phyloP scores from a whole-genome alignment of 1,139 yeast genomes.

The Taphrina wiesneri region DNA sequence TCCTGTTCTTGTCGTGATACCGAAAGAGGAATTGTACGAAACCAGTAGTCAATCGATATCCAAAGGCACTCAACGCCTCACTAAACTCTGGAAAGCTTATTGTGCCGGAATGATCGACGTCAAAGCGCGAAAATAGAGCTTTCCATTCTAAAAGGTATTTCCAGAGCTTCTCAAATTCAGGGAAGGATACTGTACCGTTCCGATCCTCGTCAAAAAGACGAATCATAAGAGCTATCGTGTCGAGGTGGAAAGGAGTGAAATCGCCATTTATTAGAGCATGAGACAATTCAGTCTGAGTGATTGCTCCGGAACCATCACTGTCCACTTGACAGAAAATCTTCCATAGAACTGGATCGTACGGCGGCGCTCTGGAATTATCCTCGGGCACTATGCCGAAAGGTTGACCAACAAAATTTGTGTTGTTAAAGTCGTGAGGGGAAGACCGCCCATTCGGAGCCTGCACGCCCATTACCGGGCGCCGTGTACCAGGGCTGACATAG shows the following conservation, averaged over 20 bases:
- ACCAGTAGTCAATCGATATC: constrained; percentile 64
- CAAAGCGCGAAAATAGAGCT: constrained; percentile 66
- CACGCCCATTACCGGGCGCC: constrained; percentile 23
- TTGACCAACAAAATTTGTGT: constrained; percentile 24
- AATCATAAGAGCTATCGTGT: constrained; percentile 25
- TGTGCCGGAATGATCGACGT: constrained; percentile 60
- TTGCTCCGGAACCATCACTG: constrained; percentile 30
- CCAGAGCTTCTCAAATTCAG: constrained; percentile 53
- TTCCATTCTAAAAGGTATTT: constrained; percentile 69
- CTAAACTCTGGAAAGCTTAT: constrained; percentile 71
- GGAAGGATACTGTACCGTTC: constrained; percentile 27
- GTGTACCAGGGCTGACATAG: not conserved
- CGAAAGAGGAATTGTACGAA: constrained; percentile 59
- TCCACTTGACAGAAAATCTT: constrained; percentile 31
- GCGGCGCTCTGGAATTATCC: constrained; percentile 1
- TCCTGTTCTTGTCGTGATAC: constrained; percentile 49
- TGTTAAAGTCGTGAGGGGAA: not conserved
- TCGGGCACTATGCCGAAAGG: constrained; percentile 27
- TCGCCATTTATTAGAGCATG: constrained; percentile 25
- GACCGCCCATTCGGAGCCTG: not conserved
- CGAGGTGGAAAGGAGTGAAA: constrained; percentile 20
- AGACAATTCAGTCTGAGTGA: constrained; percentile 17
- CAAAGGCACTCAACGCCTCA: constrained; percentile 66
- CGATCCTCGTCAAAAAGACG: constrained; percentile 27
- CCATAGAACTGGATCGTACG: constrained; percentile 29